A percentile compares a stretch with the other conserved stretches of the same genome.
phyloP scores from a whole-genome alignment of 1,139 yeast species.

The Yamadazyma buinensis region DNA sequence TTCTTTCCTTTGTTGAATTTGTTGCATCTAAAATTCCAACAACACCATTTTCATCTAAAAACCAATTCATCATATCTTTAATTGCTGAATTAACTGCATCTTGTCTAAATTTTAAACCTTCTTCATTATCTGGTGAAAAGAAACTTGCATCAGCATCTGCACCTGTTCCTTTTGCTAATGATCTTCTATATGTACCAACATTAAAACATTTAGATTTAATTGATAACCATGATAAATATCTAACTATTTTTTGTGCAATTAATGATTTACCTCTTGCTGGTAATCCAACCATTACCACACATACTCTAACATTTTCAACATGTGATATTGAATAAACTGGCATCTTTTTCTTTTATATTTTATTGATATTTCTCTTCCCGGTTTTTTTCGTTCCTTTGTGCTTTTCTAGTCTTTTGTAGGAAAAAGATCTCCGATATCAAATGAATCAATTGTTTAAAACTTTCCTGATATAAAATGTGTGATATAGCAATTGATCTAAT shows the following conservation, averaged over 20 bases:
- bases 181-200: conserved; percentile 81
- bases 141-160: conserved; percentile 56
- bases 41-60: conserved; percentile 70
- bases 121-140: conserved; percentile 64
- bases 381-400: too few relatives aligned
- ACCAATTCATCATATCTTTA: conserved; percentile 87
- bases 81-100: conserved; percentile 74
- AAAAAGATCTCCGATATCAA: too few relatives aligned
- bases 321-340: conserved; percentile 74
- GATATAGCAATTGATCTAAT: too few relatives aligned
- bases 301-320: conserved; percentile 65
- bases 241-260: conserved; percentile 77
- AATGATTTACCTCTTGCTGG: conserved; percentile 77
- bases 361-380: not conserved
- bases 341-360: conserved; percentile 35
- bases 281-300: conserved; percentile 74
- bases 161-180: conserved; percentile 33
- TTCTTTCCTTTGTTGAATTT: conserved; percentile 64
- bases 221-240: conserved; percentile 89
- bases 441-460: too few relatives aligned
- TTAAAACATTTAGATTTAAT: conserved; percentile 85
- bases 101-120: conserved; percentile 58
- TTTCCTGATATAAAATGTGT: too few relatives aligned
- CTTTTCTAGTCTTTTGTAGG: too few relatives aligned
- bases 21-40: conserved; percentile 93